Evolutionary conservation across 2,329 filamentous ascomycete genomes (phyloP), one percentile per base, ranked within the genome.

Genomic region (Fusarium sp.): DNA sequence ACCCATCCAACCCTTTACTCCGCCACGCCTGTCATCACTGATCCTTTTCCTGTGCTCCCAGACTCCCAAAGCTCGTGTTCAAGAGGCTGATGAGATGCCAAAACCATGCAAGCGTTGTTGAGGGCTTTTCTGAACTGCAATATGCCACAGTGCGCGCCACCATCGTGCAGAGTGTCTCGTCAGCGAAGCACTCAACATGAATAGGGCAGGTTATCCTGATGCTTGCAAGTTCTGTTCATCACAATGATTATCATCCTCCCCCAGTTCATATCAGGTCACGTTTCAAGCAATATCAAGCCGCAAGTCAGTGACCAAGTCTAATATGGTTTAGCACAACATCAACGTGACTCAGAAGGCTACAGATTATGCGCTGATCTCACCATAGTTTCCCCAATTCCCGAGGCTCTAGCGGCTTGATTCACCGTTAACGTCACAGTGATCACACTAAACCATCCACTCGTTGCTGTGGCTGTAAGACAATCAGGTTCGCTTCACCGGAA

Each of bases 401-500:
- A 68, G 47, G 56, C 47, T 68, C 56, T 68, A 70, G 68, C 68
- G 68, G 57, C 59, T 68, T 50, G 53, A 64, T 52, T 55, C 63
- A 71, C 68, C 68, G 68, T 70, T 44, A 70, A 70, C 68, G 68
- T 70, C 68, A 71, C 68, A 70, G 68, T 69, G 55, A 62, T 66
- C 48, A 57, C 68, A 71, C 52, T 48, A 65, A 71, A 41, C 47
- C 52, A 33, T 55, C 68, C 68, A 71, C 68, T 54, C 31, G 52
- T 55, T 71, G 59, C 56, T 68, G 68, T 70, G 68, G 68, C 59
- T 69, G 63, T 65, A 68, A 71, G 58, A 71, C 68, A 69, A 24
- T 50, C 56, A 70, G 58, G 50, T 49, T 70, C 43, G 67, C 48
- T 68, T 65, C 63, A 50, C 53, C 53, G 44, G 57, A 66, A 55